A percentile compares a stretch with the other conserved stretches of the same genome.
Evolutionary conservation across 306 rosid genomes (phyloP).

Genomic region (Pyrus communis): DNA sequence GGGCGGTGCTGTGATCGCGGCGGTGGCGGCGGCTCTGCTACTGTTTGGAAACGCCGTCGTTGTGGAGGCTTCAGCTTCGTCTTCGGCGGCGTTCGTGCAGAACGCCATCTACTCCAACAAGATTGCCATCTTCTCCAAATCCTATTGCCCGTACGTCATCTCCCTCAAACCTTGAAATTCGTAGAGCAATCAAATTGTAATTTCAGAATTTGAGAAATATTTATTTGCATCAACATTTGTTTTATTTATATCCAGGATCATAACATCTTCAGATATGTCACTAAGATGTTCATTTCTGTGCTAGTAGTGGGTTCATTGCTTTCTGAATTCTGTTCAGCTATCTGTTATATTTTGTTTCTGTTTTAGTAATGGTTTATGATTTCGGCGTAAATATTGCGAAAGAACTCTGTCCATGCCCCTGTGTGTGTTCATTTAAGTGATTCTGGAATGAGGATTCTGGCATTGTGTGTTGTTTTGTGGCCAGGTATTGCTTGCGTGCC

Average conservation of each 20-base stretch:
- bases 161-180: neutral
- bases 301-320: neutral
- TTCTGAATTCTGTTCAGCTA: neutral
- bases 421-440: neutral
- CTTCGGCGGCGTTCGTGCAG: slow-evolving; percentile 64
- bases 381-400: neutral
- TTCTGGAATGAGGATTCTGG: neutral
- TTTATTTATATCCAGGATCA: neutral
- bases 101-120: slow-evolving; percentile 73
- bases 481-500: slow-evolving; percentile 71
- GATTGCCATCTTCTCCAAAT: slow-evolving; percentile 79
- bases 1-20: slow-evolving; percentile 5
- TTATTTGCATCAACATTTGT: neutral
- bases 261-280: neutral
- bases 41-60: slow-evolving; percentile 12
- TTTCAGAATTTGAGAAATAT: neutral
- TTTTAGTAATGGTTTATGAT: neutral
- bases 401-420: neutral
- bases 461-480: neutral
- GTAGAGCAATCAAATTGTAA: neutral
- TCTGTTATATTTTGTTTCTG: neutral
- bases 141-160: slow-evolving; percentile 72
- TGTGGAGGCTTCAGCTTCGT: slow-evolving; percentile 42
- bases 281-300: neutral
- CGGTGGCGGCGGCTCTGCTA: slow-evolving; percentile 13